Evolutionary conservation across 257 asterid genomes (phyloP).

Genomic region (Solanum pinnatisectum): DNA sequence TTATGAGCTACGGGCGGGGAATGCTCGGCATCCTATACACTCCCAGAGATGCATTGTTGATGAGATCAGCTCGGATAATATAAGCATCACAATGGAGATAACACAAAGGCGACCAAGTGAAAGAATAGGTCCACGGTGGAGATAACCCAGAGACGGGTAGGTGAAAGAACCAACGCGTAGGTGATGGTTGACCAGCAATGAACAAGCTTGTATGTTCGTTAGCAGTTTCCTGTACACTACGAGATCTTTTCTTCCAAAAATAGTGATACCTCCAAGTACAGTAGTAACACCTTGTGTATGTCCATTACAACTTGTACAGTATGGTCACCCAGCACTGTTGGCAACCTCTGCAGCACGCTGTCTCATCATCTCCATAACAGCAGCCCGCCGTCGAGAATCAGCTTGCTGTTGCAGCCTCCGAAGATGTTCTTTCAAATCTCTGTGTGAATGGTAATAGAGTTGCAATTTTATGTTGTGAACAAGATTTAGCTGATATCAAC

Average conservation of each 20-base stretch:
- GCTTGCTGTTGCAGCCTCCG: conserved; percentile 84
- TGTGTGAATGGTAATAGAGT: conserved; percentile 14
- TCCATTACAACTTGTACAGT: background rate
- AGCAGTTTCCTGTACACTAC: background rate
- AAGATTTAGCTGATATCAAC: background rate
- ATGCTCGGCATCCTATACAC: background rate
- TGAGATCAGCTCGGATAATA: background rate
- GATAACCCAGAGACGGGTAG: background rate
- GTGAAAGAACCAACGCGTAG: background rate
- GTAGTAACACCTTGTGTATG: background rate
- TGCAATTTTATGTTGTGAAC: background rate
- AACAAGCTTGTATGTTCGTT: background rate
- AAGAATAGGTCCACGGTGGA: background rate
- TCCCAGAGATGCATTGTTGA: background rate
- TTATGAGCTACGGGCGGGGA: background rate
- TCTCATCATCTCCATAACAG: conserved; percentile 95
- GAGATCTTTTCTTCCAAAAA: background rate
- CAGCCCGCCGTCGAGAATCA: conserved; percentile 96
- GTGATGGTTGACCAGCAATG: background rate
- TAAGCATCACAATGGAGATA: background rate
- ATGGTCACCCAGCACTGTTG: conserved; percentile 24
- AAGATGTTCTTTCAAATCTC: conserved; percentile 76
- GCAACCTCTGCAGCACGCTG: conserved; percentile 95
- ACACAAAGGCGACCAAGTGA: background rate
- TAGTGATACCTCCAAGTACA: background rate